Percentiles rank a stretch among this genome's conserved stretches.
Conservation (phyloP, 495 filamentous ascomycete genomes). For the Clavariopsis aquatica region DNA sequence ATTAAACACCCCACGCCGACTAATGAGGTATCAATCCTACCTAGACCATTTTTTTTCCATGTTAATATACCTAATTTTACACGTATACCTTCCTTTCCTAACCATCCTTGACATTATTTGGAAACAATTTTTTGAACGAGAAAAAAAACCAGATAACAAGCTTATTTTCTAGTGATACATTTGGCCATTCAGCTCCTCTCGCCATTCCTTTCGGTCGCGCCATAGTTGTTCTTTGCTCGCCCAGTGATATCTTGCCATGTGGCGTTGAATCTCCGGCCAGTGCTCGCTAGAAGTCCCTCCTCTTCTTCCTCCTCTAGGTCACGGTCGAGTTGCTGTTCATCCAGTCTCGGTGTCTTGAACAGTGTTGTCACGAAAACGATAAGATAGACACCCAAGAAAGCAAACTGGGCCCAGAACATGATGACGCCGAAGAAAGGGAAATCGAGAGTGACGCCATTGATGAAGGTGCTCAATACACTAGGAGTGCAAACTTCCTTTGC, state of each 20-base stretch:
- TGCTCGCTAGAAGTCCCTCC: constrained; percentile 82
- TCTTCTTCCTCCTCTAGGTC: constrained; percentile 95
- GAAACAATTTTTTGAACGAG: not conserved
- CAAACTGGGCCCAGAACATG: constrained; percentile 93
- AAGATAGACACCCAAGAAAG: constrained; percentile 81
- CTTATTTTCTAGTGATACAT: not conserved
- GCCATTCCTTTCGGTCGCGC: constrained; percentile 29
- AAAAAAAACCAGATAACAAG: not conserved
- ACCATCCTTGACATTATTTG: not conserved
- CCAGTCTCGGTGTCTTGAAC: constrained; percentile 74
- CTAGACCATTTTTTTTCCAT: not conserved
- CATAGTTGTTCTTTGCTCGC: constrained; percentile 40
- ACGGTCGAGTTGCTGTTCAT: constrained; percentile 74
- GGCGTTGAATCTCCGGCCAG: constrained; percentile 75
- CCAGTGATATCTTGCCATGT: constrained; percentile 86
- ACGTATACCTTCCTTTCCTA: not conserved
- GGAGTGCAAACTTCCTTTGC: constrained; percentile 83
- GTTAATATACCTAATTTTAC: not conserved
- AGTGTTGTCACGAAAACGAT: constrained; percentile 73
- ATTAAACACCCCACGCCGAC: not conserved
- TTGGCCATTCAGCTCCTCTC: constrained; percentile 11
- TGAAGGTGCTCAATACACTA: constrained; percentile 83
- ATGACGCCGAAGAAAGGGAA: constrained; percentile 95
- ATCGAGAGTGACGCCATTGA: constrained; percentile 91
- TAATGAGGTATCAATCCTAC: constrained; percentile 1